Evolutionary conservation across 805 yeast species (phyloP), one percentile per base, ranked within the genome.

Genomic region (Jamesozyma piceae): DNA sequence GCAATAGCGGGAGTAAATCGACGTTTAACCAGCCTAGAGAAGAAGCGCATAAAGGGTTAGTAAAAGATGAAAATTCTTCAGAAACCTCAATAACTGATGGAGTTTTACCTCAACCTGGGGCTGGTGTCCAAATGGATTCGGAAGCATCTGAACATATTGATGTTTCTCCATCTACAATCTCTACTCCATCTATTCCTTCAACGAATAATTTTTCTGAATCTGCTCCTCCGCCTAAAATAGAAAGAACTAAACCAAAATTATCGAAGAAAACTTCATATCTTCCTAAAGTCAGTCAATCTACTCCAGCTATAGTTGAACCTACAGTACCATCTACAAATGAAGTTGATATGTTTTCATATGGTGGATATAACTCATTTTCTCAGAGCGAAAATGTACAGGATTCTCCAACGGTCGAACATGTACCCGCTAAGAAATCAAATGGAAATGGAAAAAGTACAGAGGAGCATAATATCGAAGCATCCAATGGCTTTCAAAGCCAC

Each of bases 181-280:
- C 32, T 37, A 26, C 48, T 47, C n/a, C n/a, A n/a, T n/a, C n/a
- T n/a, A n/a, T n/a, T n/a, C n/a, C n/a, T n/a, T n/a, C n/a, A 28
- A 11, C 4, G 4, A 15, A 28, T 28, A 15, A 28, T 5, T 11
- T 13, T 28, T 10, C 31, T 5, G n/a, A 6, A 28, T 28, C 31
- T 5, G 15, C 31, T 2, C 46, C 45, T 39, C 45, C 49, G 3
- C 39, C 44, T 5, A 19, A 13, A 4, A 28, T 11, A 22, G 15
- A 18, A 13, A 39, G 4, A 18, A 10, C 35, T 20, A 36, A 32
- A 29, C 43, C 41, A 19, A 41, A 29, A 21, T 24, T 41, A 9
- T 26, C 44, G 6, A 49, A 43, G 29, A 43, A 26, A 14, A 42
- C 32, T 13, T 15, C 46, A 2, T 50, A 48, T 29, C 30, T 44